phyloP scores from a whole-genome alignment of 768 basidiomycete genomes.

The Kwoniella bestiolae region DNA sequence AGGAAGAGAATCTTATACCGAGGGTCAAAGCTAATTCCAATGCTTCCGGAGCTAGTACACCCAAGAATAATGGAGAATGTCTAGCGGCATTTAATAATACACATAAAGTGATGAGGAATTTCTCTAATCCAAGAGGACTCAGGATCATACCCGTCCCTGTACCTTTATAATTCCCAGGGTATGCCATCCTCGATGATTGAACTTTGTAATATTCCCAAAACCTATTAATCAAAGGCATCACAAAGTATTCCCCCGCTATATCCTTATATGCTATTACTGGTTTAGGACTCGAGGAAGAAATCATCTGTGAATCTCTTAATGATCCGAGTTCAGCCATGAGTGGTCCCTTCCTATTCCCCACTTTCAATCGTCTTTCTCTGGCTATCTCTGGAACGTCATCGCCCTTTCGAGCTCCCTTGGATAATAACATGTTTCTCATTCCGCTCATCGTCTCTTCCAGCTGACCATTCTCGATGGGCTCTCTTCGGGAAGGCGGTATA shows the following conservation, averaged over 20 bases:
- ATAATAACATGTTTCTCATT: conserved; percentile 69
- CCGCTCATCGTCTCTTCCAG: conserved; percentile 68
- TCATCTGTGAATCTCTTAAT: conserved; percentile 31
- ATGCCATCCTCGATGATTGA: conserved; percentile 73
- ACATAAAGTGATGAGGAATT: conserved; percentile 74
- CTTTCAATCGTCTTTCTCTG: conserved; percentile 74
- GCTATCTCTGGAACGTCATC: conserved; percentile 67
- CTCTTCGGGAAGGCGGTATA: conserved; percentile 8
- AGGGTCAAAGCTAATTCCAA: conserved; percentile 82
- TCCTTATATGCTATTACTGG: conserved; percentile 59
- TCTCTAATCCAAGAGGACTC: conserved; percentile 73
- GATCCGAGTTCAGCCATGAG: conserved; percentile 40
- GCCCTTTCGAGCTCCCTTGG: conserved; percentile 65
- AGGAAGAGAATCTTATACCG: conserved; percentile 62
- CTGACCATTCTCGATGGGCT: conserved; percentile 29
- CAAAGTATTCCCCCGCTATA: conserved; percentile 84
- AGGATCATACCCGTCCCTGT: conserved; percentile 83
- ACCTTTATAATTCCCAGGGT: conserved; percentile 65
- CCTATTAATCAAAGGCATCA: conserved; percentile 85
- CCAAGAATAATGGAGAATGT: conserved; percentile 78
- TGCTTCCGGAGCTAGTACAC: conserved; percentile 77
- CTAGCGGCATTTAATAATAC: conserved; percentile 81
- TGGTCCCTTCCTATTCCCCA: conserved; percentile 57
- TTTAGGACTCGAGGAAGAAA: neutral
- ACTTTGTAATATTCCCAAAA: conserved; percentile 95